Base-by-base conservation (phyloP, 352 stramenopile species). In the Globisporangium lucens region DNA sequence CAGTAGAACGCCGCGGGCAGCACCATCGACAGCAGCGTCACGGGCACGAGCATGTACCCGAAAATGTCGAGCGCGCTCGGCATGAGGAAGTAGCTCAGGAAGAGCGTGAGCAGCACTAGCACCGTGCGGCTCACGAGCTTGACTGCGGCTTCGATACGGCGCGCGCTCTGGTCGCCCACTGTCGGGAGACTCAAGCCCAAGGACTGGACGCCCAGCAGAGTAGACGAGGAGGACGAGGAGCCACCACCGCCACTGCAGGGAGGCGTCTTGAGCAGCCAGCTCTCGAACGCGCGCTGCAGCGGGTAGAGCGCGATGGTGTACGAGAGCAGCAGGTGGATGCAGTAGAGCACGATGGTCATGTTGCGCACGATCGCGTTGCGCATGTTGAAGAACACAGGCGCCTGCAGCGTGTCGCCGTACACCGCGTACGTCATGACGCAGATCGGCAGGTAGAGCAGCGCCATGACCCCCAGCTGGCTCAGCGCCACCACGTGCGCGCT, bases 311-410 rank as follows among this genome's bases (percentile, higher is more conserved):
- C 89, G 62, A 91, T 67, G 15, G 77, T 81, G 71, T 90, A 91
- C 49, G 83, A 91, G 15, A 93, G 63, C 64, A 93, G 65, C 56
- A 93, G 56, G 73, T 93, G 85, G 52, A 91, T 85, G 49, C 72
- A 80, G 74, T 91, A 93, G 63, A 93, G 68, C 69, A 91, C 80
- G 63, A 91, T 86, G 13, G 85, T 80, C 38, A 93, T 49, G 65
- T 89, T 85, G 36, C 83, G 83, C 64, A 93, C 83, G 60, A 90
- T 70, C 7, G 72, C 65, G 68, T 91, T 93, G 56, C 85, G 82
- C 83, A 93, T 89, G 64, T 93, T 93, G 70, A 93, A 93, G 67
- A 93, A 90, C 27, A 93, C 80, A 0, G 85, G 85, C 33, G 85
- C 83, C 68, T 91, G 73, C 1, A 93, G 76, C 33, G 82, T 90